Evolutionary conservation across 768 basidiomycete species (phyloP).

Genomic region (Ephemerocybe angulata): DNA sequence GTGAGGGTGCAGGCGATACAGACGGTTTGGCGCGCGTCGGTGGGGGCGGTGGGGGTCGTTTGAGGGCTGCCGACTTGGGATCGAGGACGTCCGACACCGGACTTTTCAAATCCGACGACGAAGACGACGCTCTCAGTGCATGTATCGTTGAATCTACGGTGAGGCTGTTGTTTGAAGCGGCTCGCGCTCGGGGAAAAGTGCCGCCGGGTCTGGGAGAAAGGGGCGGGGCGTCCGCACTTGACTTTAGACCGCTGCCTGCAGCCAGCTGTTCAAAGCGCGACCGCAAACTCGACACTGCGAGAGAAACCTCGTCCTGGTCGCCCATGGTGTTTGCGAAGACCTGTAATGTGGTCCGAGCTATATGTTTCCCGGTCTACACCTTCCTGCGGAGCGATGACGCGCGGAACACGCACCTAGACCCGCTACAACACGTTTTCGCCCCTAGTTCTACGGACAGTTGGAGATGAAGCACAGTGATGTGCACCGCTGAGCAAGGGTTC

Average conservation of each 20-base stretch:
- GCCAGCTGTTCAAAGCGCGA: conserved; percentile 72
- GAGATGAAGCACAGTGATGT: too few species aligned
- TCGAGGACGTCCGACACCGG: conserved; percentile 13
- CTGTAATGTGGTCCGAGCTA: too few species aligned
- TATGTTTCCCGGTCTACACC: too few species aligned
- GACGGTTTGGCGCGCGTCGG: conserved; percentile 41
- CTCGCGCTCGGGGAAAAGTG: conserved; percentile 37
- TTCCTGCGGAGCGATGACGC: too few species aligned
- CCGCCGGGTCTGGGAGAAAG: conserved; percentile 11
- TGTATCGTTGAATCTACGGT: conserved; percentile 22
- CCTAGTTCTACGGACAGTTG: too few species aligned
- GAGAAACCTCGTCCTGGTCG: conserved; percentile 51
- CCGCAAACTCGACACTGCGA: conserved; percentile 65
- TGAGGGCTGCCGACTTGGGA: conserved; percentile 16
- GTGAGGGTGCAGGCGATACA: conserved; percentile 37
- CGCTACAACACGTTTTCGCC: too few species aligned
- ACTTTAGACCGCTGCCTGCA: conserved; percentile 23
- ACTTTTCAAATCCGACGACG: conserved; percentile 51
- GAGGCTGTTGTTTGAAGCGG: conserved; percentile 31
- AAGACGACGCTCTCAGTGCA: conserved; percentile 43
- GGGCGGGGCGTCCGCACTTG: background rate
- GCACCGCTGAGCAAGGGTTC: too few species aligned
- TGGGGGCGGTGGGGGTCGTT: conserved; percentile 59
- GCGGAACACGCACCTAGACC: too few species aligned
- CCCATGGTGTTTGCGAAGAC: too few species aligned